A percentile compares a stretch with the other conserved stretches of the same genome.
These are phyloP conservation scores for Botrytis galanthina DNA, from an alignment of 2,329 filamentous ascomycete species.

Conservation along the genomic window DNA sequence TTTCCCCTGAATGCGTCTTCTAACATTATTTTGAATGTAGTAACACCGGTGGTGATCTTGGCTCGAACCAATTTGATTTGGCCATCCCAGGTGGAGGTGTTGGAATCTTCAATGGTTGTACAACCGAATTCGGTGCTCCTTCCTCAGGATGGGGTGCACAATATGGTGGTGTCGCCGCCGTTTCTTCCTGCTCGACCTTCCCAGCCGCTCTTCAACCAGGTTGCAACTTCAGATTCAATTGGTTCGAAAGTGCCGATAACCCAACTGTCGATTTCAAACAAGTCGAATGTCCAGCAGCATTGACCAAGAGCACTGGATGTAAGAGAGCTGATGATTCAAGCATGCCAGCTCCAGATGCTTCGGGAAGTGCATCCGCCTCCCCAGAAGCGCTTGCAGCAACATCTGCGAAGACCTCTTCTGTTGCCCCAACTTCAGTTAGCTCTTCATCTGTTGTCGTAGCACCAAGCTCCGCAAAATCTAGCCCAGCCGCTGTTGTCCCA, in stretches of 20 bases:
- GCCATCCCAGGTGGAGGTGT: constrained; percentile 54
- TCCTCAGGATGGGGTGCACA: constrained; percentile 45
- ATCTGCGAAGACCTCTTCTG: not conserved
- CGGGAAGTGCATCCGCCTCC: not conserved
- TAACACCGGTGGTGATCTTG: constrained; percentile 59
- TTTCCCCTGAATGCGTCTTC: no score
- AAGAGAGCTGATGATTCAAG: constrained; percentile 29
- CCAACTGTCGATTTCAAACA: constrained; percentile 46
- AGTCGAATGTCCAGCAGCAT: constrained; percentile 47
- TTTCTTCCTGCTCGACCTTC: constrained; percentile 45
- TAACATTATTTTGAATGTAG: not conserved
- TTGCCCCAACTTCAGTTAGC: not conserved
- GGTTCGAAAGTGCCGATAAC: constrained; percentile 51
- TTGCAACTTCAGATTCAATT: constrained; percentile 54
- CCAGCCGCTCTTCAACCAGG: constrained; percentile 45
- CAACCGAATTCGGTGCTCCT: constrained; percentile 46
- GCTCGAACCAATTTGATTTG: constrained; percentile 58
- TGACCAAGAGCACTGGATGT: constrained; percentile 47
- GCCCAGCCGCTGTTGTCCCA: not conserved
- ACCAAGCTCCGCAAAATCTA: not conserved
- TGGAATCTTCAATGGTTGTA: constrained; percentile 54
- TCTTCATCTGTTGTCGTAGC: not conserved
- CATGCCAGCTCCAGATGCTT: constrained; percentile 15
- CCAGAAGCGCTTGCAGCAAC: not conserved
- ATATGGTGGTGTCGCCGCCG: constrained; percentile 49